Percentiles rank a stretch among this genome's conserved stretches.
Evolutionary conservation across 805 yeast genomes (phyloP).

Genomic region (Wickerhamiella spandovensis): DNA sequence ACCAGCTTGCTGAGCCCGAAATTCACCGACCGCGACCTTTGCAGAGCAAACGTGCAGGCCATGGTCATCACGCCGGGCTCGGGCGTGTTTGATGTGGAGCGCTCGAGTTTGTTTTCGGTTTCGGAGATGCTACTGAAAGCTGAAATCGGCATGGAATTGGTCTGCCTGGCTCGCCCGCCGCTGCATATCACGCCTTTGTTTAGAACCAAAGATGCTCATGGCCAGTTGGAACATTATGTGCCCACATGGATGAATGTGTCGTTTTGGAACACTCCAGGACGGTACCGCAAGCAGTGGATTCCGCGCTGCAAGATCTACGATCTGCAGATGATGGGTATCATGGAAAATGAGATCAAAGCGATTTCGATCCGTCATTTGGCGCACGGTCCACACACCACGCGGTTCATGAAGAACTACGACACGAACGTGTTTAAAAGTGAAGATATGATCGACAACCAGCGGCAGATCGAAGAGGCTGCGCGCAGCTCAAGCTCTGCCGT

Average conservation of each 20-base stretch:
- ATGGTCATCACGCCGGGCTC: slow-evolving; percentile 83
- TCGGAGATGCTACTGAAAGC: slow-evolving; percentile 61
- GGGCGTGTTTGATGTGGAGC: slow-evolving; percentile 86
- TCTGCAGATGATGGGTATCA: slow-evolving; percentile 94
- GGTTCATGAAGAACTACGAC: slow-evolving; percentile 51
- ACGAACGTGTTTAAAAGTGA: slow-evolving; percentile 32
- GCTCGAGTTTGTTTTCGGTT: slow-evolving; percentile 57
- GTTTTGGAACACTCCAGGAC: slow-evolving; percentile 57
- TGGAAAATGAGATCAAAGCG: slow-evolving; percentile 75
- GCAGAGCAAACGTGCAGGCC: slow-evolving; percentile 85
- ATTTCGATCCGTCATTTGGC: slow-evolving; percentile 48
- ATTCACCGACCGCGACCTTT: slow-evolving; percentile 70
- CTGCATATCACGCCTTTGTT: slow-evolving; percentile 84
- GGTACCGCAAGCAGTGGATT: slow-evolving; percentile 47
- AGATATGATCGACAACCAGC: slow-evolving; percentile 12
- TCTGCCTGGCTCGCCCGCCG: slow-evolving; percentile 84
- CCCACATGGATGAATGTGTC: slow-evolving; percentile 96
- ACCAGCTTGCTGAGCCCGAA: slow-evolving; percentile 64
- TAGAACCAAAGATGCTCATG: slow-evolving; percentile 32
- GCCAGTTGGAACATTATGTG: slow-evolving; percentile 43
- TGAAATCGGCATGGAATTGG: slow-evolving; percentile 78
- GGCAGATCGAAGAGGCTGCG: slow-evolving; percentile 17
- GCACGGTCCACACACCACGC: slow-evolving; percentile 21
- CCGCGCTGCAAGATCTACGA: slow-evolving; percentile 92
- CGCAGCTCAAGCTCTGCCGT: slow-evolving; percentile 17